Evolutionary conservation across 2,329 filamentous ascomycete species (phyloP), one percentile per base, ranked within the genome.

Genomic region (Coniosporium tulheliwenetii): DNA sequence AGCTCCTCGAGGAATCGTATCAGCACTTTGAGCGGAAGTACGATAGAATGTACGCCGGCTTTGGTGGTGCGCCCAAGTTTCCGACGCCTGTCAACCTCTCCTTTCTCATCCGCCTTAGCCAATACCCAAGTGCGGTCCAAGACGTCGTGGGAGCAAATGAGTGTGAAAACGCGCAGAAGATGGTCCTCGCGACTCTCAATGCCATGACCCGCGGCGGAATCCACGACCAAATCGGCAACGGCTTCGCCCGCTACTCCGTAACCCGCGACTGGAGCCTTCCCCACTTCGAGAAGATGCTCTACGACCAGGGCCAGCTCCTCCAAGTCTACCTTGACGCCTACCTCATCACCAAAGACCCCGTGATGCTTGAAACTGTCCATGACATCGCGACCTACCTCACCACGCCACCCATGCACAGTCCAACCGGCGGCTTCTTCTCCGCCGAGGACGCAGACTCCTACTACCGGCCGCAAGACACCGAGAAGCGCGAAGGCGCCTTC

Each of bases 231-330:
- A 73, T 89, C 44, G 82, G 83, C 36, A 74, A 82, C 53, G 83
- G 84, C 5, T 85, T 86, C 51, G 76, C 81, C 32, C 75, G 89
- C 39, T 95, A 93, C 56, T 93, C 85, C 10, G 81, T 93, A 7
- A 96, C 89, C 0, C 67, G 77, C 10, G 84, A 96, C 60, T 98
- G 91, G 91, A 84, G 81, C 46, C 66, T 96, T 37, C 91, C 91
- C 9, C 87, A 94, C 57, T 98, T 96, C 51, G 91, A 98, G 64
- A 96, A 96, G 66, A 86, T 96, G 73, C 73, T 95, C 8, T 86
- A 85, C 41, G 91, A 96, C 54, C 93, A 98, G 52, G 80, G 84
- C 0, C 80, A 95, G 49, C 70, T 96, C 1, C 65, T 98, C 2
- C 73, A 79, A 16, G 70, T 91, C 5, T 96, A 91, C 51, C 69